Evolutionary conservation across 2,329 filamentous ascomycete species (phyloP).

Genomic region (Monosporascus sp.): DNA sequence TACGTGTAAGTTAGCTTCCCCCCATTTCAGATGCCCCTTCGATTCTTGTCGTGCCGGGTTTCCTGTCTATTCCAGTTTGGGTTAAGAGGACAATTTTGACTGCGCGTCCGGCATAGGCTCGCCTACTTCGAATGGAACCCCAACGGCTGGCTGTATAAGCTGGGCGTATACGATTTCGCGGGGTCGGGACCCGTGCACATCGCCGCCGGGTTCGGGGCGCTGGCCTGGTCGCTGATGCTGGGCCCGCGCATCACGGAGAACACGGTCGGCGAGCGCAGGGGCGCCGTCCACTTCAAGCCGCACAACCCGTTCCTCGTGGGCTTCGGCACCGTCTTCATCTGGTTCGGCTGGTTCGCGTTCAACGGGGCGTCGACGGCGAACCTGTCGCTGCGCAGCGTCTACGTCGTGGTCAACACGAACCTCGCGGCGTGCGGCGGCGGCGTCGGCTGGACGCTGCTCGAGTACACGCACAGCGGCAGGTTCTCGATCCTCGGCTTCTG

Average conservation of each 20-base stretch:
- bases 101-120: conserved; percentile 29
- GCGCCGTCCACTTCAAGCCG: conserved; percentile 43
- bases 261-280: conserved; percentile 31
- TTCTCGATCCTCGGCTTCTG: conserved; percentile 48
- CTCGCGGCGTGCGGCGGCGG: conserved; percentile 49
- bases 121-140: conserved; percentile 64
- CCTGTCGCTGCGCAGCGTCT: conserved; percentile 44
- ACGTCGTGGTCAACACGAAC: conserved; percentile 54
- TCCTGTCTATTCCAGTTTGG: background rate
- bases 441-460: conserved; percentile 47
- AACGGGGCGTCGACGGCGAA: conserved; percentile 45
- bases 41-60: background rate
- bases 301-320: conserved; percentile 45
- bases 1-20: conserved; percentile 28
- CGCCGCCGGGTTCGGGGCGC: conserved; percentile 54
- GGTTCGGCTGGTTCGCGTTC: conserved; percentile 56
- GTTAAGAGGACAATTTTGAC: background rate
- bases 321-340: conserved; percentile 58
- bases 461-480: conserved; percentile 41
- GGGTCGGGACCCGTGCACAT: conserved; percentile 61
- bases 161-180: conserved; percentile 55
- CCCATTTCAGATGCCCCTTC: background rate
- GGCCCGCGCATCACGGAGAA: conserved; percentile 41
- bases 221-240: conserved; percentile 59
- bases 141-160: conserved; percentile 59